Base-by-base conservation (phyloP, 371 early-diverging fungal species). In the Mucor lusitanicus region DNA sequence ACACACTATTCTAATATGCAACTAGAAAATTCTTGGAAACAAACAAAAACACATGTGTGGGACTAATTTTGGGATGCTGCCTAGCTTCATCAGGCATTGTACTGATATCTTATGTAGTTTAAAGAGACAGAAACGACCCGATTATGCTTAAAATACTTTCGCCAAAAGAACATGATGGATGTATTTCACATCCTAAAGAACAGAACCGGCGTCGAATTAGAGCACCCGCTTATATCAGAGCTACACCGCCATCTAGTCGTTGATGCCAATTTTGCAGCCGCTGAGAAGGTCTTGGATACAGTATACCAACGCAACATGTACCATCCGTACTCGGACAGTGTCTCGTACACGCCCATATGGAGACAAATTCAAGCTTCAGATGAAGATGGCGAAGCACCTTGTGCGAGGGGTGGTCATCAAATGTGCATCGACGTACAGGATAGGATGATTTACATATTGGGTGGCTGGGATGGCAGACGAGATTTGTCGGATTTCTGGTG, bases 401-500 rank as follows among this genome's bases (percentile, higher is more conserved):
- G 82, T 57, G 79, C 81, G 19, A 85, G 99, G 58, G 99, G 98
- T 30, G 99, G 98, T 5, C 99, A 99, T 80, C 98, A 98, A 74
- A 95, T 97, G 97, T 94, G 94, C 71, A 86, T 96, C 25, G 97
- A 97, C 69, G 79, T 81, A 9, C 84, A 89, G 50, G 74, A 76
- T 5, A 87, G 92, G 17, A 73, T 78, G n/a, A 89, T 96, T 3
- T 99, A 95, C 76, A 69, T 99, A 21, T 88, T 94, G 70, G 99
- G 99, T 15, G 99, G 99, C 8, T 99, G 97, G 97, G 91, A 97
- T 82, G 99, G 99, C 1, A 69, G 81, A 12, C 75, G 84, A 35
- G 96, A 98, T 64, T 77, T 98, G 35, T 82, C 89, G 11, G 99
- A 99, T 77, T 91, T 98, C 65, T 99, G 99, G 99, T 81, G 79